phyloP scores from a whole-genome alignment of 2,329 filamentous ascomycete genomes.

The Chaetomium strumarium region DNA sequence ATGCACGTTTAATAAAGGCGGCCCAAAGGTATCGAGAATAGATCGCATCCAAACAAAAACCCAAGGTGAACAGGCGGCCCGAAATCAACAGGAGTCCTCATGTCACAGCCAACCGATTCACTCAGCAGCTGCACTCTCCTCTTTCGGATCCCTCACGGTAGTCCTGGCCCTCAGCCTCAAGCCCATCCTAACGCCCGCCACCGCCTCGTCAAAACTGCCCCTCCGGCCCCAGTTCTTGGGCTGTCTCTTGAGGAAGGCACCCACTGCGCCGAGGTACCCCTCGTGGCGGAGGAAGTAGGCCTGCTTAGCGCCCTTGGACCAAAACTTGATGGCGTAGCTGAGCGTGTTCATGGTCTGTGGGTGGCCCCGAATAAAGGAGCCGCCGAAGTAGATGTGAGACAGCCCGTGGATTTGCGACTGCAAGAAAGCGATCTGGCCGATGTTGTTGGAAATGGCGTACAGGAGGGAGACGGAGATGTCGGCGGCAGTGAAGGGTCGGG shows the following conservation, averaged over 20 bases:
- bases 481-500: conserved; percentile 62
- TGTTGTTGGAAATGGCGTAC: conserved; percentile 96
- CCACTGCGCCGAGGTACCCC: conserved; percentile 89
- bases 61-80: not conserved
- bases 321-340: conserved; percentile 95
- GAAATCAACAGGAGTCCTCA: not conserved
- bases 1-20: conserved; percentile 1
- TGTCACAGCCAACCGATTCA: not conserved
- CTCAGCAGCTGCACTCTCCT: not conserved
- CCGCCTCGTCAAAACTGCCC: conserved; percentile 59
- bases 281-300: conserved; percentile 95
- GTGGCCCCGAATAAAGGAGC: conserved; percentile 93
- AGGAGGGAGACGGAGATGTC: conserved; percentile 89
- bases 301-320: conserved; percentile 85
- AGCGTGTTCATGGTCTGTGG: conserved; percentile 97
- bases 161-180: conserved; percentile 22
- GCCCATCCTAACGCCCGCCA: conserved; percentile 21
- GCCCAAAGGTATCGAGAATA: not conserved
- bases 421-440: conserved; percentile 95
- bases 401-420: conserved; percentile 91
- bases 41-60: not conserved
- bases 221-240: conserved; percentile 86
- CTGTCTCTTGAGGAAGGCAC: conserved; percentile 87
- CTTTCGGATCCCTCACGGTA: not conserved
- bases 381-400: conserved; percentile 93